Percentiles rank a stretch among this genome's conserved stretches.
Conservation (phyloP, 257 asterid species). For the Solanum phureja region DNA sequence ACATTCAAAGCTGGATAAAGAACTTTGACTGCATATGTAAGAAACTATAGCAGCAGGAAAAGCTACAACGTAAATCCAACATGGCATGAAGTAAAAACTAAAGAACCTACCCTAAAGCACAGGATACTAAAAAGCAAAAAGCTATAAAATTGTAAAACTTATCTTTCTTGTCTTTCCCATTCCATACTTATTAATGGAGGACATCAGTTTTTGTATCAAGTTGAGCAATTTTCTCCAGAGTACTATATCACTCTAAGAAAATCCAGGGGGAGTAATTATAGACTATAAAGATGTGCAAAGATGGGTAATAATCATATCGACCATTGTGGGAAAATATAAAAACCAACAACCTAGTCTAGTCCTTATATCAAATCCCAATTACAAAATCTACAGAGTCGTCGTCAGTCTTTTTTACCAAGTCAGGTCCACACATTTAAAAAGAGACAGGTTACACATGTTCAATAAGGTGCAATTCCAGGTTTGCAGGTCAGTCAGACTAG, state of each 20-base stretch:
- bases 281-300: not conserved
- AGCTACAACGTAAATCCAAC: not conserved
- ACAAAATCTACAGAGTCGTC: not conserved
- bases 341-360: not conserved
- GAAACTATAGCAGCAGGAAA: not conserved
- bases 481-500: not conserved
- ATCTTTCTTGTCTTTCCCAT: not conserved
- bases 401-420: not conserved
- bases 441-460: not conserved
- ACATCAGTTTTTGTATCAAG: not conserved
- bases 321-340: not conserved
- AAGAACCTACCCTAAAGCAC: not conserved
- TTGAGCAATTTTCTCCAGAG: not conserved
- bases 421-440: not conserved
- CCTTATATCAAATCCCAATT: not conserved
- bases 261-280: not conserved
- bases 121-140: not conserved
- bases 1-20: not conserved
- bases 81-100: not conserved
- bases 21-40: not conserved
- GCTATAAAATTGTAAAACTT: not conserved
- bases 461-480: not conserved
- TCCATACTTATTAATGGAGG: not conserved
- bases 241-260: not conserved
- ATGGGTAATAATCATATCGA: not conserved